Percentiles rank a stretch among this genome's conserved stretches.
Conservation (phyloP, 176 grass and related monocot genomes). For the Lolium multiflorum region DNA sequence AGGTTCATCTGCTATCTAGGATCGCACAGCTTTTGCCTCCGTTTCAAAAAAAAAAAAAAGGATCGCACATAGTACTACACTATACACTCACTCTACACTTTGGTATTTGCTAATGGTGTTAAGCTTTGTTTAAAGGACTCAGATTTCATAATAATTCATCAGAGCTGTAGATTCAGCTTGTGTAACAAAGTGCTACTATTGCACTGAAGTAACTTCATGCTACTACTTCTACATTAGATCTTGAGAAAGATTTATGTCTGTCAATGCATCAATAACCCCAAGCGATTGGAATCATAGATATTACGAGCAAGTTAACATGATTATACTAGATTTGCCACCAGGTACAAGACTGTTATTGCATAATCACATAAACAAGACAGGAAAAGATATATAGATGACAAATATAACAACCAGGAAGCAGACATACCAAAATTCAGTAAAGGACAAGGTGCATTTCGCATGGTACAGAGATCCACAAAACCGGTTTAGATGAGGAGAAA, state of each 20-base stretch:
- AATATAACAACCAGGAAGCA: neutral
- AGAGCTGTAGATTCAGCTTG: slow-evolving; percentile 13
- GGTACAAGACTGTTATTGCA: neutral
- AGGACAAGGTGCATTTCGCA: neutral
- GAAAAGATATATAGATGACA: neutral
- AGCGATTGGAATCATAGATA: neutral
- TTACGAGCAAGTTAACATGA: too few relatives aligned
- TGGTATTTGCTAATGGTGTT: slow-evolving; percentile 30
- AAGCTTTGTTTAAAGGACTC: slow-evolving; percentile 13
- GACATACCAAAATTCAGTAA: neutral
- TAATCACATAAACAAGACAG: neutral
- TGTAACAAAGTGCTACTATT: slow-evolving; percentile 5
- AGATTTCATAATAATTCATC: slow-evolving; percentile 33
- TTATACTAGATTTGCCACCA: too few relatives aligned
- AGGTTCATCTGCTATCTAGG: slow-evolving; percentile 31
- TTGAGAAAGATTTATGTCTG: neutral
- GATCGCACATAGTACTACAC: slow-evolving; percentile 13
- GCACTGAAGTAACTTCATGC: neutral
- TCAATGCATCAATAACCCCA: neutral
- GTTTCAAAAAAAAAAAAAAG: too few relatives aligned
- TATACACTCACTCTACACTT: neutral
- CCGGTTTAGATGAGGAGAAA: neutral
- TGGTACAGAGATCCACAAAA: neutral
- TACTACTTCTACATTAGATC: neutral
- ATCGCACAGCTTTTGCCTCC: too few relatives aligned